A percentile compares a stretch with the other conserved stretches of the same genome.
phyloP scores from a whole-genome alignment of 139 green algal species.

The Coccomyxa sp. region DNA sequence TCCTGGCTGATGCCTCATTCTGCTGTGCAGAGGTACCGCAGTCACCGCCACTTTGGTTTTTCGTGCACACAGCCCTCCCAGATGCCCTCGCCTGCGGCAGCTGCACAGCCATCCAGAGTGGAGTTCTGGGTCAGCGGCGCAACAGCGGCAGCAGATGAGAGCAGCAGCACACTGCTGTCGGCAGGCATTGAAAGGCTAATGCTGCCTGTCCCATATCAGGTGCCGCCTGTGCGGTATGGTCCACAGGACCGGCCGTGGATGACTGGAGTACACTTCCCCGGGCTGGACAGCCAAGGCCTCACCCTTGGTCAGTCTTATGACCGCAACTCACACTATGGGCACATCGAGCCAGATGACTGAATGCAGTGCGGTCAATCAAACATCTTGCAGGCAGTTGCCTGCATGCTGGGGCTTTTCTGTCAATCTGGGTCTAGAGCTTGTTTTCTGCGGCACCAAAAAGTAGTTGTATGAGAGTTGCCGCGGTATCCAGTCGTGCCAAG shows the following conservation, averaged over 20 bases:
- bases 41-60: background rate
- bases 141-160: background rate
- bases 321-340: background rate
- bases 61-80: background rate
- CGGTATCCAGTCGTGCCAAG: too few relatives aligned
- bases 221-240: constrained; percentile 37
- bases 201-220: constrained; percentile 34
- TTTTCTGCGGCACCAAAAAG: too few relatives aligned
- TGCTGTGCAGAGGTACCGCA: background rate
- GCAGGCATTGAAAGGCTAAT: background rate
- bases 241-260: constrained; percentile 33
- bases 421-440: too few relatives aligned
- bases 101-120: background rate
- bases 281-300: background rate
- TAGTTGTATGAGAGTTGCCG: too few relatives aligned
- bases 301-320: background rate
- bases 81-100: background rate
- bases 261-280: background rate
- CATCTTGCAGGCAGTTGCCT: too few relatives aligned
- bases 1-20: background rate
- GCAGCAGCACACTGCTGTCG: background rate
- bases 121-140: background rate
- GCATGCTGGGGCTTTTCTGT: too few relatives aligned
- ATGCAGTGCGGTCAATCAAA: too few relatives aligned
- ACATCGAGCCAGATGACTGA: background rate